A percentile compares a stretch with the other conserved stretches of the same genome.
phyloP scores from a whole-genome alignment of 2,329 filamentous ascomycete species.

The Fusarium illudens region DNA sequence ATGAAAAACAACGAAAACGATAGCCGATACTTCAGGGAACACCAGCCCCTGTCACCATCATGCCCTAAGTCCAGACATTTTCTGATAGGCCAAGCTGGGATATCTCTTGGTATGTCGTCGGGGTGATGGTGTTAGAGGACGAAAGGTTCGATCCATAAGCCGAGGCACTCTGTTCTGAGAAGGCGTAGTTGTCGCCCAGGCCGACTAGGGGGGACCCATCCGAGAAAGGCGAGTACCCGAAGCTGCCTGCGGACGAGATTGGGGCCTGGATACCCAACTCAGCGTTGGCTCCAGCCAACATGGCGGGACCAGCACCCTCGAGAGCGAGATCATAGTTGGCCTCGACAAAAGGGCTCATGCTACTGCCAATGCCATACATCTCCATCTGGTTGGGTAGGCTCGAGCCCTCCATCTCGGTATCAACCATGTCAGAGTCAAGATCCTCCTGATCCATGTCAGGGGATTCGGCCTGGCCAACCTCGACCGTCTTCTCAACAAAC shows the following conservation, averaged over 20 bases:
- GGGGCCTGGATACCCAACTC: slow-evolving; percentile 33
- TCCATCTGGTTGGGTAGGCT: slow-evolving; percentile 26
- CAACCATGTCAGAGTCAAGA: slow-evolving; percentile 42
- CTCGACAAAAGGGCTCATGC: slow-evolving; percentile 34
- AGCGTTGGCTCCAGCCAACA: slow-evolving; percentile 31
- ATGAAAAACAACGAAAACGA: slow-evolving; percentile 20
- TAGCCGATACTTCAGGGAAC: slow-evolving; percentile 7
- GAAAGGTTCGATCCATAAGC: slow-evolving; percentile 40
- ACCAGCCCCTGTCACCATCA: neutral
- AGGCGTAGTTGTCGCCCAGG: slow-evolving; percentile 39
- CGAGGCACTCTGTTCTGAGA: slow-evolving; percentile 38
- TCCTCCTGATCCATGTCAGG: slow-evolving; percentile 45
- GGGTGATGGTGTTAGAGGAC: slow-evolving; percentile 43
- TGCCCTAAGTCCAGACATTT: slow-evolving; percentile 31
- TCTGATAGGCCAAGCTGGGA: slow-evolving; percentile 35
- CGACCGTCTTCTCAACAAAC: slow-evolving; percentile 63
- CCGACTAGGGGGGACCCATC: slow-evolving; percentile 36
- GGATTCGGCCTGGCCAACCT: slow-evolving; percentile 51
- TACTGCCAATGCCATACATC: slow-evolving; percentile 38
- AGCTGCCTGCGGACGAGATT: slow-evolving; percentile 38
- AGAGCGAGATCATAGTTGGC: slow-evolving; percentile 36
- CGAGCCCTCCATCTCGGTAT: slow-evolving; percentile 31
- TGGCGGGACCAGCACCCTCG: slow-evolving; percentile 28
- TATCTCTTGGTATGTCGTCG: slow-evolving; percentile 39
- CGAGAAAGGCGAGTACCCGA: slow-evolving; percentile 35